These are phyloP conservation scores for Sporothrix luriei DNA, from an alignment of 2,329 filamentous ascomycete species.

Conservation along the genomic window DNA sequence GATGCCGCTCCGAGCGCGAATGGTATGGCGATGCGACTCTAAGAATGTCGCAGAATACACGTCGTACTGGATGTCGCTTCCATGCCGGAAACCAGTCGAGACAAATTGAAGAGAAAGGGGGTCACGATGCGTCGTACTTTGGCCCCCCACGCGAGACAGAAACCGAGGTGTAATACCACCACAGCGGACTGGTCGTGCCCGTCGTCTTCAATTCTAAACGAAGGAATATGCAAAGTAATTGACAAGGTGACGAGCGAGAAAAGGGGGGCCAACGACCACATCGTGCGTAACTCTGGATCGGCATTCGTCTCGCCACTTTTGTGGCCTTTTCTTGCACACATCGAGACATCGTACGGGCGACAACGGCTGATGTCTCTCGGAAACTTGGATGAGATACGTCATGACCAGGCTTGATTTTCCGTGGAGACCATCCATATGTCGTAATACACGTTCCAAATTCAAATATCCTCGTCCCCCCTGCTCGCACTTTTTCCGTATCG, in stretches of 20 bases:
- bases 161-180: conserved; percentile 6
- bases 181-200: not conserved
- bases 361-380: not conserved
- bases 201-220: not conserved
- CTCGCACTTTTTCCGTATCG: not conserved
- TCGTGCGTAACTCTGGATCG: conserved; percentile 3
- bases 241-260: not conserved
- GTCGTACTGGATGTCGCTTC: not conserved
- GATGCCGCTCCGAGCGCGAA: conserved; percentile 1
- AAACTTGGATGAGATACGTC: not conserved
- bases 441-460: not conserved
- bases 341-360: not conserved
- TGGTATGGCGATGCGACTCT: no score
- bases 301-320: conserved; percentile 3
- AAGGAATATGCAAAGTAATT: no score
- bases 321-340: not conserved
- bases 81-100: not conserved
- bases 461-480: not conserved
- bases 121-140: not conserved
- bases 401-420: not conserved
- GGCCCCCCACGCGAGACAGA: not conserved
- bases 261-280: not conserved
- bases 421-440: not conserved
- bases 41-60: not conserved
- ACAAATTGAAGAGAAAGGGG: not conserved